Evolutionary conservation across 768 basidiomycete species (phyloP).

Genomic region (Agrocybe pediades): DNA sequence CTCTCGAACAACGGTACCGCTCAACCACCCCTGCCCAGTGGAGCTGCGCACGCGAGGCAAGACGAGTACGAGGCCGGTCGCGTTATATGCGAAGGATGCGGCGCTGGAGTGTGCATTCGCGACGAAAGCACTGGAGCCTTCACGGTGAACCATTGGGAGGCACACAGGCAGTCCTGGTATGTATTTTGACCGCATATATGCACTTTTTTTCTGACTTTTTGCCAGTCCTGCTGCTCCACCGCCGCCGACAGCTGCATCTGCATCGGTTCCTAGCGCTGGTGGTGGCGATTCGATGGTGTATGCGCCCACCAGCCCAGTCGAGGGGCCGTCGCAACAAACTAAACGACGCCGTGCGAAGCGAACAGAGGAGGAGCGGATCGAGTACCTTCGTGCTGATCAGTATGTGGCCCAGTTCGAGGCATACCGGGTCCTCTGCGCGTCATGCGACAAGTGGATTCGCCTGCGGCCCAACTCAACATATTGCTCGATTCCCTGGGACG

Average conservation of each 20-base stretch:
- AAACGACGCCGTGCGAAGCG: conserved; percentile 61
- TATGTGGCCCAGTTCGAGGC: conserved; percentile 83
- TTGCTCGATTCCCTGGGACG: conserved; percentile 88
- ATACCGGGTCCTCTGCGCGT: conserved; percentile 76
- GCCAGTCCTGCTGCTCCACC: not conserved
- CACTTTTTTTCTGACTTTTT: conserved; percentile 7
- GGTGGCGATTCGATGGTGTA: no score
- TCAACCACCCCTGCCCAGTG: conserved; percentile 3
- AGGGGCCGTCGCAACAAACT: no score
- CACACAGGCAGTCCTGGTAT: conserved; percentile 63
- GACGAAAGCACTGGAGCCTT: conserved; percentile 65
- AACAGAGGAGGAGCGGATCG: conserved; percentile 76
- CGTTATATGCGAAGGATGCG: conserved; percentile 68
- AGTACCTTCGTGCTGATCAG: conserved; percentile 68
- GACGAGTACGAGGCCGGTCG: conserved; percentile 67
- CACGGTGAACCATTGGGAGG: conserved; percentile 70
- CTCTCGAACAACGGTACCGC: not conserved
- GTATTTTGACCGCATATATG: no score
- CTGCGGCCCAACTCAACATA: conserved; percentile 86
- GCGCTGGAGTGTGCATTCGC: conserved; percentile 62
- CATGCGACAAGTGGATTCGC: conserved; percentile 85
- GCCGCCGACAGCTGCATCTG: conserved; percentile 17
- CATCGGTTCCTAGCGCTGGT: no score
- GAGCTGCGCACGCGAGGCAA: conserved; percentile 9
- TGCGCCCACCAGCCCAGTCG: no score